Evolutionary conservation across 108 stramenopile species (phyloP), one percentile per base, ranked within the genome.

Genomic region (Nannochloropsis salina): DNA sequence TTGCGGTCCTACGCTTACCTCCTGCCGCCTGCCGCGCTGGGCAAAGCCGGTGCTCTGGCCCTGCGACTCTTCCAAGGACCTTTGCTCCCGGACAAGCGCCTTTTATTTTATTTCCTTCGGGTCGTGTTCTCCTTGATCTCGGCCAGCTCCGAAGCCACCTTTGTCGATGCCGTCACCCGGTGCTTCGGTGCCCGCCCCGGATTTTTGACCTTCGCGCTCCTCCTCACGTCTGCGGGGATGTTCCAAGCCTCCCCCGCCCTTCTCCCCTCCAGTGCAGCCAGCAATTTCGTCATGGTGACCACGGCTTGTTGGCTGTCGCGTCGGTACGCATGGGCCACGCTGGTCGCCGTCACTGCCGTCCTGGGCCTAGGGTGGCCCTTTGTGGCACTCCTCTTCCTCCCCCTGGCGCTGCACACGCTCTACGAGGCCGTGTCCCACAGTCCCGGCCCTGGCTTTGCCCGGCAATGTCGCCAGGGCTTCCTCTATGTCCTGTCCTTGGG

Each of bases 291-390:
- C 90, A 91, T 94, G 83, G 31, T 89, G 42, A 88, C 88, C n/a
- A 81, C 82, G 5, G 87, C 93, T 1, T 80, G 86, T 42, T 94
- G 92, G 91, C 82, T 96, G 40, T 18, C 88, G 41, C 87, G 86
- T 1, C 79, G 80, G 9, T 85, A 93, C 80, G 79, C 42, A 45
- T 82, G 41, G 11, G 95, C 95, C 42, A 91, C 92, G 83, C 20
- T 94, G 9, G 90, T 91, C 51, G 96, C 93, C 18, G 85, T 96
- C n/a, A 9, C 93, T 11, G 94, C 96, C 22, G 93, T 95, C 3
- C 80, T 97, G 43, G 92, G 91, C 15, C 89, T 94, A 18, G 97
- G 97, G 42, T 99, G 99, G 99, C 99, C 99, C 15, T 99, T 99
- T 90, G 96, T 94, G 11, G 97, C 94, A 3, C 86, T 96, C 44